Evolutionary conservation across 495 filamentous ascomycete genomes (phyloP).

Genomic region (Hypoxylon cercidicola): DNA sequence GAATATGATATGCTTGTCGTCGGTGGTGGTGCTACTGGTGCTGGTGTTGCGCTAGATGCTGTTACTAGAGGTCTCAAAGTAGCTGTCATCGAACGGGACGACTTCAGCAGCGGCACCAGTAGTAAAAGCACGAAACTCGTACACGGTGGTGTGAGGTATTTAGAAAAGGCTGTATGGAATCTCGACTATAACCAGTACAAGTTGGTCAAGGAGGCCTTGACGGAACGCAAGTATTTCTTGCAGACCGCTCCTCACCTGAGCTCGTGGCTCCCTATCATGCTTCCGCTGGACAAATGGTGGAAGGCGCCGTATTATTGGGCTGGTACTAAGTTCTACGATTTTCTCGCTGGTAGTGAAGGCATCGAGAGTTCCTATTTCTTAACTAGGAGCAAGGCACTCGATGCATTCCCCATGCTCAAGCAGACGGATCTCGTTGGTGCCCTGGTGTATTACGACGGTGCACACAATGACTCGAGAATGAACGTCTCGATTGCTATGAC

Average conservation of each 20-base stretch:
- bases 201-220: conserved; percentile 92
- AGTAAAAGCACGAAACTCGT: conserved; percentile 98
- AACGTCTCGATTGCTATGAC: conserved; percentile 97
- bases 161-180: conserved; percentile 97
- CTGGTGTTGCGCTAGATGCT: conserved; percentile 93
- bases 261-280: conserved; percentile 96
- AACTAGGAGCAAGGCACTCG: conserved; percentile 91
- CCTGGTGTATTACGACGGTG: conserved; percentile 97
- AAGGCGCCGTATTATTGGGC: conserved; percentile 98
- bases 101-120: conserved; percentile 93
- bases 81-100: conserved; percentile 92
- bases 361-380: conserved; percentile 98
- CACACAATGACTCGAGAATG: conserved; percentile 98
- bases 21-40: conserved; percentile 91
- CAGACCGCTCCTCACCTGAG: conserved; percentile 96
- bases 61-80: conserved; percentile 93
- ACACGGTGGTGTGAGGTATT: conserved; percentile 93
- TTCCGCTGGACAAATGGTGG: conserved; percentile 96
- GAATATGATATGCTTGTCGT: conserved; percentile 91
- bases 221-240: conserved; percentile 94
- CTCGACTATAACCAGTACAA: conserved; percentile 95
- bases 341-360: conserved; percentile 92
- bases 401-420: conserved; percentile 98
- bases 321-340: conserved; percentile 94
- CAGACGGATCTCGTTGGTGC: conserved; percentile 86